A percentile compares a stretch with the other conserved stretches of the same genome.
phyloP scores from a whole-genome alignment of 2,329 filamentous ascomycete genomes.

The Fusarium newnesense region DNA sequence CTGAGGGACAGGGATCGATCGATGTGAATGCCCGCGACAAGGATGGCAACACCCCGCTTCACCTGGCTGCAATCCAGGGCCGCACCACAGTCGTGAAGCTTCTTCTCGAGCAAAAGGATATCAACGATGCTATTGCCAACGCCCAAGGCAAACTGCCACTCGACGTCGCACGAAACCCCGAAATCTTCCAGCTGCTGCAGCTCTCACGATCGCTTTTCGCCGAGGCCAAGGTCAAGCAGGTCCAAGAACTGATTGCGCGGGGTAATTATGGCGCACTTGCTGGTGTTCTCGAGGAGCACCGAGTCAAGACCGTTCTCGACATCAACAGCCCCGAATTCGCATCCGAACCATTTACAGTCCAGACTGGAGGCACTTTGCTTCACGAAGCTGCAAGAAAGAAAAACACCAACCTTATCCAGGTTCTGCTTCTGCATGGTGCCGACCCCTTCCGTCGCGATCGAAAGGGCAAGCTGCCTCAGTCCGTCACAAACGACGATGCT shows the following conservation, averaged over 20 bases:
- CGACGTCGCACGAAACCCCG: conserved; percentile 88
- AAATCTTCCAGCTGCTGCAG: conserved; percentile 96
- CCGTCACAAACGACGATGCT: conserved; percentile 93
- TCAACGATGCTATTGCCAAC: conserved; percentile 91
- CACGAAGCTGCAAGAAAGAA: conserved; percentile 92
- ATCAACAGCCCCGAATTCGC: conserved; percentile 92
- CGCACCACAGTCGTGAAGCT: conserved; percentile 83
- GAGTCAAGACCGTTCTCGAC: conserved; percentile 87
- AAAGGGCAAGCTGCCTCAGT: conserved; percentile 94
- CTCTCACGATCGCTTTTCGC: conserved; percentile 89
- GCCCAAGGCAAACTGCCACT: conserved; percentile 85
- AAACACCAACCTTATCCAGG: conserved; percentile 87
- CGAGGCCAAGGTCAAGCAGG: conserved; percentile 83
- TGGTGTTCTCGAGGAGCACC: conserved; percentile 82
- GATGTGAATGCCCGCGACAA: conserved; percentile 92
- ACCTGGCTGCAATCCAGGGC: conserved; percentile 86
- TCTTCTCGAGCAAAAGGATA: conserved; percentile 80
- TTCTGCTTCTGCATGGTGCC: conserved; percentile 90
- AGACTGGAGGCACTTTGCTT: conserved; percentile 89
- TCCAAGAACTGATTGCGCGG: conserved; percentile 79
- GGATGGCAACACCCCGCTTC: conserved; percentile 93
- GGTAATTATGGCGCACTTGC: conserved; percentile 83
- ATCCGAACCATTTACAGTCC: conserved; percentile 79
- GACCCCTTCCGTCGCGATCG: conserved; percentile 96
- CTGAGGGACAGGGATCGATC: conserved; percentile 72